Evolutionary conservation across 768 basidiomycete genomes (phyloP), one percentile per base, ranked within the genome.

Genomic region (Plicaturopsis crispa): DNA sequence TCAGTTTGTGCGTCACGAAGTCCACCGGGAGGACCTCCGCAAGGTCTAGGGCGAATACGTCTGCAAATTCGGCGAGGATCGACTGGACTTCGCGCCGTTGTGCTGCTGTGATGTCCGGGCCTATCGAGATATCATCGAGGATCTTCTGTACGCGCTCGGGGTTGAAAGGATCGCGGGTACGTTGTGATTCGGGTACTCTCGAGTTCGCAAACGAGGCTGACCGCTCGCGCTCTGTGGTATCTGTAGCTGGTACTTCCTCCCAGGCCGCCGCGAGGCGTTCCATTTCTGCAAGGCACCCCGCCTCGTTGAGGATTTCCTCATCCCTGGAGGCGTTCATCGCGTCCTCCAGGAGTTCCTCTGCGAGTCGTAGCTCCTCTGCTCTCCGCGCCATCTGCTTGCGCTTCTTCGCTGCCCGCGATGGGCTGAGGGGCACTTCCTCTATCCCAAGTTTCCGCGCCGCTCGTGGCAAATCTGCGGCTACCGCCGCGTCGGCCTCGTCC

Each of bases 21-120:
- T 48, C 31, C 0, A 69, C 57, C 0, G 48, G 43, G 1, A 32
- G 35, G 2, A 71, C 67, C 40, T 72, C 65, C 14, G 54, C 52
- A 5, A 69, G 43, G 0, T 59, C 54, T 1, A 69, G 46, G 3
- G 65, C 63, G 38, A 67, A 72, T 16, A 56, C 46, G 43, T 70
- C 65, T 0, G 68, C 62, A 36, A 52, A 67, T 35, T 59, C 40
- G 0, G 5, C 24, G 0, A 70, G 21, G 2, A 67, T 32, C 0
- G 22, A 36, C 0, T 32, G 14, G 0, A 67, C 57, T 10, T 43
- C 12, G 3, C 6, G 8, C 2, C 41, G 35, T 36, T 72, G 45
- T 1, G 41, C 47, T 2, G 31, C 21, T 0, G 51, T 47, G 0
- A 70, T 33, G 36, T 69, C 63, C 0, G 11, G 5, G 0, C 64